Percentiles rank a stretch among this genome's conserved stretches.
phyloP scores from a whole-genome alignment of 805 yeast genomes.

The Candida morakotiae region DNA sequence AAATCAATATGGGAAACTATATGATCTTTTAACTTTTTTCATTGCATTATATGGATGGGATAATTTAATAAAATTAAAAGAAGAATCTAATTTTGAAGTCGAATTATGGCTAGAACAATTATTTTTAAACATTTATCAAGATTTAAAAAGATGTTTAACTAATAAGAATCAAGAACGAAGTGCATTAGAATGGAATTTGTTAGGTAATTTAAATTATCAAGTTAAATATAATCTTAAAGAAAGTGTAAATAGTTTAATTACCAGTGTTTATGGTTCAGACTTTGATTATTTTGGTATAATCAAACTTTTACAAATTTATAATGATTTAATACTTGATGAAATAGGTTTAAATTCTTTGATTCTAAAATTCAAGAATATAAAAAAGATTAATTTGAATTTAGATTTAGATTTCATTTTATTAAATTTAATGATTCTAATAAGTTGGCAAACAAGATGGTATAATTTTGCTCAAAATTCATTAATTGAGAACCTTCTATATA shows the following conservation, averaged over 20 bases:
- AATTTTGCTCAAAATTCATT: constrained; percentile 46
- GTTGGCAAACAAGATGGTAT: constrained; percentile 67
- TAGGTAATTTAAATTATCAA: constrained; percentile 53
- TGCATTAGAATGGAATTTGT: constrained; percentile 71
- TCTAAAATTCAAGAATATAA: constrained; percentile 15
- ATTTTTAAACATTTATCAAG: constrained; percentile 67
- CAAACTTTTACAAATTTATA: constrained; percentile 46
- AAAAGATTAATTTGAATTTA: constrained; percentile 10
- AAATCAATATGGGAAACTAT: constrained; percentile 41
- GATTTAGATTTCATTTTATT: constrained; percentile 31
- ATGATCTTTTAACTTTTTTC: constrained; percentile 66
- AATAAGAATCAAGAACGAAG: constrained; percentile 39
- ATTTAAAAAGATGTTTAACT: constrained; percentile 31
- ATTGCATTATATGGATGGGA: constrained; percentile 81
- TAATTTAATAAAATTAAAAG: constrained; percentile 57
- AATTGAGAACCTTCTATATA: constrained; percentile 40
- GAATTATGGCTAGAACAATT: constrained; percentile 83
- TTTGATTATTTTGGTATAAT: constrained; percentile 59
- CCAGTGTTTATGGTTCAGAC: constrained; percentile 54
- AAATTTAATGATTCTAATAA: constrained; percentile 43
- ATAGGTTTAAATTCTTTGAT: constrained; percentile 21
- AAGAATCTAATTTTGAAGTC: constrained; percentile 63
- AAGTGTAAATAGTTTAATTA: constrained; percentile 33
- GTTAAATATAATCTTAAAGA: constrained; percentile 36
- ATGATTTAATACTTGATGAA: constrained; percentile 32